Base-by-base conservation (phyloP, 176 grass and related monocot species). In the Tuctoria greenei region DNA sequence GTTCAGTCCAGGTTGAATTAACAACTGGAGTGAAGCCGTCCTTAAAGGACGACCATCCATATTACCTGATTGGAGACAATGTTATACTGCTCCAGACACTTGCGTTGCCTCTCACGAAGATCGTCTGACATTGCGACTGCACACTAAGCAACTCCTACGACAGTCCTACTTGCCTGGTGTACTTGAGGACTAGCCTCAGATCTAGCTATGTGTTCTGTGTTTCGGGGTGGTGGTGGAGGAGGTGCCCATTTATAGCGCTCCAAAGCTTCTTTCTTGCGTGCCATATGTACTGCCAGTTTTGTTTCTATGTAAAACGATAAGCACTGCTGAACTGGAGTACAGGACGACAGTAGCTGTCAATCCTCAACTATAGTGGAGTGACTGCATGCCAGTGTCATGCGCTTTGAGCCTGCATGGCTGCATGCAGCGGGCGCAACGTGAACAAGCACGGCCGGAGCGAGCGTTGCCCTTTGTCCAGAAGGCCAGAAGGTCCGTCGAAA, bases 91-190 rank as follows among this genome's bases (percentile, higher is more conserved):
- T 21, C 49, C 5, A 10, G 16, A 6, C 64, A 57, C 50, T 58
- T 57, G 16, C 25, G 37, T 68, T 67, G 49, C 50, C 49, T 79
- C 49, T 10, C 31, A 17, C 8, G 24, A 5, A 56, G 0, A 14
- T 56, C 49, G 23, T 67, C 37, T 1, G 23, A 78, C 75, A 78
- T 78, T 67, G 46, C 14, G n/a, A 27, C 18, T 21, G 23, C 58
- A 14, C 58, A 28, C 56, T 28, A 59, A 4, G 56, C 1, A 15
- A 12, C 39, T 4, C 0, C 39, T 28, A 25, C 12, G 56, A 0
- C 6, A 12, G 24, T 4, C 0, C 39, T 28, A 25, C 12, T 55
- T 15, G 47, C 21, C 20, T 11, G 17, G 46, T 26, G 31, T 40
- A 31, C 3, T 27, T 41, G 64, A 24, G 10, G 9, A 1, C 63